Evolutionary conservation across 2,329 filamentous ascomycete genomes (phyloP), one percentile per base, ranked within the genome.

Genomic region (Stachybotrys chartarum): DNA sequence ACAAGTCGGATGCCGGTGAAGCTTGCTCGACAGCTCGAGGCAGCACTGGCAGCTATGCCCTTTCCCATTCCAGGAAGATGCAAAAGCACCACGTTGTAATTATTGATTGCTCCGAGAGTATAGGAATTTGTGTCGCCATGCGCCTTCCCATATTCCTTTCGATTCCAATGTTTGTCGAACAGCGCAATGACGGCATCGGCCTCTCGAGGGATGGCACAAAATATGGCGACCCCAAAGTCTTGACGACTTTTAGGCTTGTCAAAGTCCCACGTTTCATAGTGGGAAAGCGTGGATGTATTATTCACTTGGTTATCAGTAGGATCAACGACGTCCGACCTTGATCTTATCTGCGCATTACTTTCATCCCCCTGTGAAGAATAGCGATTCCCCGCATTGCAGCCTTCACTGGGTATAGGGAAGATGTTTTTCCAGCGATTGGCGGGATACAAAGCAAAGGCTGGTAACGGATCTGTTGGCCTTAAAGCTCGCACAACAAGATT

Each of bases 111-210:
- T 1, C 60, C 68, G 5, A 54, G 60, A 0, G 61, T 59, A 52
- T 72, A 72, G 16, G 54, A 35, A 39, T 71, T 70, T 0, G 54
- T 35, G 42, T 72, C 70, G 1, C 64, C 63, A 0, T 32, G 31
- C 5, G 58, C 60, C 47, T 65, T 67, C 7, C 56, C 61, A 48
- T 64, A 67, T 3, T 12, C 46, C 2, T 57, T 44, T 0, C 54
- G 49, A 14, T 56, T 55, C 53, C 60, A 62, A 46, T 54, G 42
- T 0, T 55, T 39, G 18, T 61, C 60, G 17, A 63, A 59, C 6
- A 60, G 47, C 17, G 54, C 56, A 16, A 44, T 30, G 10, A 60
- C 57, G 12, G 59, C 57, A n/a, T 59, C 56, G 3, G 55, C 55
- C 16, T 63, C 60, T 16, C 54, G 44, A 12, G 53, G 16, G 6